These are phyloP conservation scores for Cudoniella acicularis DNA, from an alignment of 495 filamentous ascomycete species.

Conservation along the genomic window DNA sequence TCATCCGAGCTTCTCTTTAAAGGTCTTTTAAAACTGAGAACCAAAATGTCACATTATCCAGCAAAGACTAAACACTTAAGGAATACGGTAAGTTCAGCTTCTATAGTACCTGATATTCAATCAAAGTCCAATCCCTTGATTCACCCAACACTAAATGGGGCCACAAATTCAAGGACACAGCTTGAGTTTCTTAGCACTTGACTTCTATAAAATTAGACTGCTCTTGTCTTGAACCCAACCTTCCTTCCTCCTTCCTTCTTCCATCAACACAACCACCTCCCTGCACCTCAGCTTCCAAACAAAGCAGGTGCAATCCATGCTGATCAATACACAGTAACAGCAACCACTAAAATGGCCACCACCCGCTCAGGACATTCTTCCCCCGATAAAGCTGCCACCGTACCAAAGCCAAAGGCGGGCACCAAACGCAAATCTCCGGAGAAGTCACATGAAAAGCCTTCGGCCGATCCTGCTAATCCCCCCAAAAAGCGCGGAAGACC, in stretches of 20 bases:
- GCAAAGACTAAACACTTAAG: no score
- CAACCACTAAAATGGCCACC: neutral
- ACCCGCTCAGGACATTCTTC: neutral
- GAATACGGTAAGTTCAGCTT: neutral
- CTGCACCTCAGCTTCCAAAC: no score
- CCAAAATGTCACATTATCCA: no score
- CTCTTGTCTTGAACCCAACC: no score
- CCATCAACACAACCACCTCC: no score
- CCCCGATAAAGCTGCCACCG: neutral
- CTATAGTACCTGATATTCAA: neutral
- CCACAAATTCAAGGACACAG: no score
- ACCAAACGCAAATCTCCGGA: neutral
- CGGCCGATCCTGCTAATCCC: neutral
- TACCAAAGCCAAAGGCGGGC: neutral
- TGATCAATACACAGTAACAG: neutral
- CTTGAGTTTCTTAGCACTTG: no score
- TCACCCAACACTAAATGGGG: no score
- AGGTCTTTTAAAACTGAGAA: no score
- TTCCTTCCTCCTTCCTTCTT: no score
- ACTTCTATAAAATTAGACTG: no score
- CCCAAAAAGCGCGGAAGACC: neutral
- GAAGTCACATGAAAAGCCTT: neutral
- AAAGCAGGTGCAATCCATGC: neutral
- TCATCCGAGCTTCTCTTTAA: no score
- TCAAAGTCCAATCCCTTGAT: neutral